A percentile compares a stretch with the other conserved stretches of the same genome.
Evolutionary conservation across 495 filamentous ascomycete genomes (phyloP).

Genomic region (Aspergillus conjunctus): DNA sequence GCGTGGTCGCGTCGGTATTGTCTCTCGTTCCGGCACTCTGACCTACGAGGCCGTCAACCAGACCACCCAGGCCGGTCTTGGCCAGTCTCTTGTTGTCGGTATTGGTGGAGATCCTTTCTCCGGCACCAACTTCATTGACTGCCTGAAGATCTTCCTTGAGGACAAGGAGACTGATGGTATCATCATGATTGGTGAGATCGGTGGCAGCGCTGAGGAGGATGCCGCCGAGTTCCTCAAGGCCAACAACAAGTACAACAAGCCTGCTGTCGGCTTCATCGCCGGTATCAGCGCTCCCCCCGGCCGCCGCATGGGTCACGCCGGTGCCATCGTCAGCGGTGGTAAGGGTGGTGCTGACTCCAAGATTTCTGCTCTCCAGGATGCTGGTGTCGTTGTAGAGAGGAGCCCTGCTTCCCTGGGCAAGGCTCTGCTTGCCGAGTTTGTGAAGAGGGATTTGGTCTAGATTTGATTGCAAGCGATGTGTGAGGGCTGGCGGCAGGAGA

Average conservation of each 20-base stretch:
- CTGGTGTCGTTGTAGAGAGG: constrained; percentile 94
- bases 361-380: constrained; percentile 89
- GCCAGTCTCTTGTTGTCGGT: constrained; percentile 96
- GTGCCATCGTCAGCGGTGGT: constrained; percentile 94
- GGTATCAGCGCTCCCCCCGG: constrained; percentile 96
- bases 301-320: constrained; percentile 97
- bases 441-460: constrained; percentile 93
- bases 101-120: constrained; percentile 99
- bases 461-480: constrained; percentile 10
- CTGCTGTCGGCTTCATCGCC: constrained; percentile 96
- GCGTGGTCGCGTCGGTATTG: constrained; percentile 96
- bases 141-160: constrained; percentile 92
- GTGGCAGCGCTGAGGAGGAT: constrained; percentile 95
- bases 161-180: constrained; percentile 98
- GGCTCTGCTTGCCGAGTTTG: constrained; percentile 90
- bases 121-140: constrained; percentile 99
- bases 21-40: constrained; percentile 95
- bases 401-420: constrained; percentile 90
- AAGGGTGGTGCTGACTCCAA: constrained; percentile 98
- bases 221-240: constrained; percentile 92
- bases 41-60: constrained; percentile 99
- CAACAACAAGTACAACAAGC: constrained; percentile 91
- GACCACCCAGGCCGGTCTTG: constrained; percentile 93
- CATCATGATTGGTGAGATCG: constrained; percentile 99
- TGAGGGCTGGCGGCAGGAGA: constrained; percentile 8